Conservation (phyloP, 1,139 yeast species). For the Spencermartinsiella ligniputridi region DNA sequence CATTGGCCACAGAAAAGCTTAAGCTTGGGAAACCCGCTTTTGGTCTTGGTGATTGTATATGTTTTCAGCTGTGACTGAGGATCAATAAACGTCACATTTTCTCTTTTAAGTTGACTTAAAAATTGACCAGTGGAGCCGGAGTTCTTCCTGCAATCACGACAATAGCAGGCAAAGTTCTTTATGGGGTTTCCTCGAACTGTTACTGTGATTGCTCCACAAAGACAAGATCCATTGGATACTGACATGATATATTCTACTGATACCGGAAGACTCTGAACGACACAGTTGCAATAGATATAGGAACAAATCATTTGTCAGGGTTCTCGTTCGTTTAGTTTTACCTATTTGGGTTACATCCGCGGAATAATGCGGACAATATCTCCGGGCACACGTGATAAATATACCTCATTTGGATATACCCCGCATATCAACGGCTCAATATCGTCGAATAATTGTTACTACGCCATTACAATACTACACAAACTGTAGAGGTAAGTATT, state of each 20-base stretch:
- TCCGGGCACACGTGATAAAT: too few relatives aligned
- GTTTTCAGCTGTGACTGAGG: slow-evolving; percentile 17
- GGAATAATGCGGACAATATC: too few relatives aligned
- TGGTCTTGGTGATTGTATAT: slow-evolving; percentile 21
- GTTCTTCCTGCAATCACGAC: slow-evolving; percentile 31
- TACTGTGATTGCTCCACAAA: slow-evolving; percentile 25
- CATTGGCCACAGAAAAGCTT: slow-evolving; percentile 27
- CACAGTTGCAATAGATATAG: too few relatives aligned
- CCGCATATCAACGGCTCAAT: too few relatives aligned
- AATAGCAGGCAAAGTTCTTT: slow-evolving; percentile 23
- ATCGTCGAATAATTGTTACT: too few relatives aligned
- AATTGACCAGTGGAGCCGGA: slow-evolving; percentile 31
- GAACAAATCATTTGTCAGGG: too few relatives aligned
- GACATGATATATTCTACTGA: background rate
- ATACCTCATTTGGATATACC: too few relatives aligned
- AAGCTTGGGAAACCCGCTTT: slow-evolving; percentile 28
- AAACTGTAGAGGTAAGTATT: too few relatives aligned
- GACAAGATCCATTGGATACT: slow-evolving; percentile 22
- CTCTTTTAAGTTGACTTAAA: slow-evolving; percentile 18
- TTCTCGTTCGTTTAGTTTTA: too few relatives aligned
- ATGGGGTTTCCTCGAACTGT: slow-evolving; percentile 19
- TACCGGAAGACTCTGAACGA: background rate
- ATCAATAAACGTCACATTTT: slow-evolving; percentile 22
- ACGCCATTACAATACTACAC: too few relatives aligned
- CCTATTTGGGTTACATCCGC: too few relatives aligned